These are phyloP conservation scores for Lentinus tigrinus DNA, from an alignment of 768 basidiomycete species.

Conservation along the genomic window DNA sequence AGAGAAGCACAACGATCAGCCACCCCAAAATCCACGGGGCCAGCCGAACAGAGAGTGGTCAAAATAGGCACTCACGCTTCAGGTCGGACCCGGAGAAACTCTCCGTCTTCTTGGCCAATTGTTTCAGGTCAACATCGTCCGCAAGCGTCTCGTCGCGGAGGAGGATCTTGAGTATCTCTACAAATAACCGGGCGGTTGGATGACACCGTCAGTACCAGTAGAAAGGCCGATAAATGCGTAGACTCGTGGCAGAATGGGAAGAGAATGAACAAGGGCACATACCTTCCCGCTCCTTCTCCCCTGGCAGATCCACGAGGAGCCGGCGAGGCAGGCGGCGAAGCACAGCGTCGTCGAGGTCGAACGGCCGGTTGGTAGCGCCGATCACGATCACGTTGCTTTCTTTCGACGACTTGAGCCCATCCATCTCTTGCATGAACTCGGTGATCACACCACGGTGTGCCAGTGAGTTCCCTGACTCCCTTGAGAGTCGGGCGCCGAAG, in stretches of 20 bases:
- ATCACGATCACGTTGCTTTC: slow-evolving; percentile 87
- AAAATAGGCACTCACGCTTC: slow-evolving; percentile 63
- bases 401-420: slow-evolving; percentile 78
- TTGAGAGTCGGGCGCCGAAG: slow-evolving; percentile 81
- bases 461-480: slow-evolving; percentile 75
- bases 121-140: slow-evolving; percentile 57
- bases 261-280: slow-evolving; percentile 16
- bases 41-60: neutral
- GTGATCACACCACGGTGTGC: slow-evolving; percentile 88
- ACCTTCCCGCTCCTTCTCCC: slow-evolving; percentile 84
- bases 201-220: neutral
- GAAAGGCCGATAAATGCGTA: neutral
- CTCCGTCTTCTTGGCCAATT: slow-evolving; percentile 70
- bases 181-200: neutral
- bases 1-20: slow-evolving; percentile 6
- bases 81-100: slow-evolving; percentile 93
- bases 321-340: slow-evolving; percentile 85
- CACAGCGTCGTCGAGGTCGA: slow-evolving; percentile 90
- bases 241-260: neutral
- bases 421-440: slow-evolving; percentile 97
- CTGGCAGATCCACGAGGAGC: slow-evolving; percentile 85
- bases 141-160: slow-evolving; percentile 77
- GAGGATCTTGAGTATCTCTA: slow-evolving; percentile 87
- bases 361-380: slow-evolving; percentile 91
- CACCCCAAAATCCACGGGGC: slow-evolving; percentile 1